Percentiles rank a stretch among this genome's conserved stretches.
Evolutionary conservation across 2,329 filamentous ascomycete genomes (phyloP).

Genomic region (Rhynchosporium agropyri): DNA sequence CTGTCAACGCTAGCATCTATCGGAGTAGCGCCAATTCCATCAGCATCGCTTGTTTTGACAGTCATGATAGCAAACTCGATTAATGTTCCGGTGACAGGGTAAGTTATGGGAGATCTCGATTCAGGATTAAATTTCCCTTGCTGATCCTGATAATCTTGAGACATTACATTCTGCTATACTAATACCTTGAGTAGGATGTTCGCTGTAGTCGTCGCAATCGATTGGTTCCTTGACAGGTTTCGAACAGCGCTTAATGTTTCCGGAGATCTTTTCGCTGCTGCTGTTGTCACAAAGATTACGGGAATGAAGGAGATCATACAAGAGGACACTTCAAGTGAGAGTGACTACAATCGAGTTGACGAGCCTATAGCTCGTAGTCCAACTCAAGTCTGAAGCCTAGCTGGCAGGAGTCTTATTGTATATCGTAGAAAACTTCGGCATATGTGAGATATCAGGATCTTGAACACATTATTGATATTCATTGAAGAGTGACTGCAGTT

Average conservation of each 20-base stretch:
- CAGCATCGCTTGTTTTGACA: conserved; percentile 14
- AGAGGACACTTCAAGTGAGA: background rate
- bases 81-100: conserved; percentile 7
- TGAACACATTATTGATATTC: too few relatives aligned
- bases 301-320: conserved; percentile 13
- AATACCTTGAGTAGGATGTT: conserved; percentile 2
- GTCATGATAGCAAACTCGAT: conserved; percentile 18
- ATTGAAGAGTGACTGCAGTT: too few relatives aligned
- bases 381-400: background rate
- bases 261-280: conserved; percentile 12
- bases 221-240: conserved; percentile 18
- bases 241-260: conserved; percentile 14
- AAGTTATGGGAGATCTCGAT: too few relatives aligned
- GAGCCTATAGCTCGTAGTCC: conserved; percentile 1
- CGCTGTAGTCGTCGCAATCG: conserved; percentile 11
- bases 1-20: conserved; percentile 18
- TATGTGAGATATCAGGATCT: too few relatives aligned
- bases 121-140: too few relatives aligned
- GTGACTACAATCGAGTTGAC: background rate
- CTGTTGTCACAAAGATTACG: conserved; percentile 10
- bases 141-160: too few relatives aligned
- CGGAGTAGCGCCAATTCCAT: conserved; percentile 13
- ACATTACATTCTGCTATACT: too few relatives aligned
- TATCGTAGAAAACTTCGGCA: too few relatives aligned
- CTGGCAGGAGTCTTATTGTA: too few relatives aligned